Base-by-base conservation (phyloP, 352 stramenopile species). In the Pythium phragmitis region DNA sequence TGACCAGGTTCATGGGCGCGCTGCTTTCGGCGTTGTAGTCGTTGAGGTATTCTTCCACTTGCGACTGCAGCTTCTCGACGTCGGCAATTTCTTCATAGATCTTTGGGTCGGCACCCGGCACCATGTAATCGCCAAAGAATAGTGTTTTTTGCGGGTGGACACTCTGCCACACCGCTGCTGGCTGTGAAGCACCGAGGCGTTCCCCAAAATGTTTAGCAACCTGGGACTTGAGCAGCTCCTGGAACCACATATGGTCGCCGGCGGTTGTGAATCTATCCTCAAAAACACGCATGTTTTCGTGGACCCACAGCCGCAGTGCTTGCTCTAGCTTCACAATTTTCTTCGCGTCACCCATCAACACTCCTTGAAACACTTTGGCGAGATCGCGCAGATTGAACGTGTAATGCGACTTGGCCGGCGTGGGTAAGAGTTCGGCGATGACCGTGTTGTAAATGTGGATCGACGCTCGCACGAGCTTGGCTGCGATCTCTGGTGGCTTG, bases 371-470 rank as follows among this genome's bases (percentile, higher is more conserved):
- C 1, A 98, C 88, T 64, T 98, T 97, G 19, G 91, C 94, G 1
- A 98, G 62, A 71, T 98, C 95, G 7, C 95, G 85, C 49, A 98
- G 66, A 70, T 98, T 98, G 69, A 98, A 98, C 7, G 92, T 97
- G 73, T 98, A 98, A 64, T 98, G 95, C 3, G 89, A 96, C 62
- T 98, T 98, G 16, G 94, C 81, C 0, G 95, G 95, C 3, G 95
- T 98, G 8, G 95, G 95, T 16, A 97, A 48, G 1, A 98, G 67
- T 52, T 97, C 85, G 4, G 63, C 67, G 36, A 93, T 87, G 53
- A 98, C 96, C 3, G 85, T 96, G 55, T 89, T 94, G 74, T 97
- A 98, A 16, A 98, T 80, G 26, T 86, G 82, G 21, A 97, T 96
- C 3, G 90, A 97, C 13, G 90, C 79, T 4, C 74, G 64, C 0